Evolutionary conservation across 768 basidiomycete genomes (phyloP), one percentile per base, ranked within the genome.

Genomic region (Suillus lakei): DNA sequence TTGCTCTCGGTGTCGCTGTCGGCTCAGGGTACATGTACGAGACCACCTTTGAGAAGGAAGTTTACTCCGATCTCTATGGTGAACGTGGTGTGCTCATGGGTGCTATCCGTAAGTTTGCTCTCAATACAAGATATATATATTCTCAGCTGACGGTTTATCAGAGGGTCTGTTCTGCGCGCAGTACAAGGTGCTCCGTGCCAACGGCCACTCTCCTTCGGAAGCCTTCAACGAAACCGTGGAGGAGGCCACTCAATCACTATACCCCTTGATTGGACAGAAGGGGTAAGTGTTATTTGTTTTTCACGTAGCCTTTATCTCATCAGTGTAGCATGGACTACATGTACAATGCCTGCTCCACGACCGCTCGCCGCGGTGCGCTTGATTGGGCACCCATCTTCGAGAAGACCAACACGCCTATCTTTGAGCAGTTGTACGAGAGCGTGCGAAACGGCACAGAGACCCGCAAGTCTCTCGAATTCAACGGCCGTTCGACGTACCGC

Each of bases 181-280:
- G 81, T 99, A 99, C 88, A 89, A 96, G 85, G 92, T 97, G 65
- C 92, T 98, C 73, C 94, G 96, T 76, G 92, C 91, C 76, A 97
- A 97, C 77, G 96, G 96, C 63, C 98, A 99, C 87, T 83, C 89
- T 6, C 98, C 98, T 62, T 99, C 97, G 51, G 98, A 99, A 78
- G 96, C 96, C 59, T 99, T 99, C 89, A 99, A 99, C 81, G 98
- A 99, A 86, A 99, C 98, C 65, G 98, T 99, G 66, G 98, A 99
- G 81, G 98, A 99, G 83, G 98, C 98, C 21, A 99, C 97, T 51
- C 96, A 99, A 77, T 97, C 95, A 38, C 89, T 99, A 68, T 98
- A 94, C 85, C 98, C 98, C 66, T 81, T 99, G 79, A 96, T 99
- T 73, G 98, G 97, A 70, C 86, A 91, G 75, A 92, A 98, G 77